Percentiles rank a stretch among this genome's conserved stretches.
Evolutionary conservation across 768 basidiomycete genomes (phyloP).

Genomic region (Lactarius hatsudake): DNA sequence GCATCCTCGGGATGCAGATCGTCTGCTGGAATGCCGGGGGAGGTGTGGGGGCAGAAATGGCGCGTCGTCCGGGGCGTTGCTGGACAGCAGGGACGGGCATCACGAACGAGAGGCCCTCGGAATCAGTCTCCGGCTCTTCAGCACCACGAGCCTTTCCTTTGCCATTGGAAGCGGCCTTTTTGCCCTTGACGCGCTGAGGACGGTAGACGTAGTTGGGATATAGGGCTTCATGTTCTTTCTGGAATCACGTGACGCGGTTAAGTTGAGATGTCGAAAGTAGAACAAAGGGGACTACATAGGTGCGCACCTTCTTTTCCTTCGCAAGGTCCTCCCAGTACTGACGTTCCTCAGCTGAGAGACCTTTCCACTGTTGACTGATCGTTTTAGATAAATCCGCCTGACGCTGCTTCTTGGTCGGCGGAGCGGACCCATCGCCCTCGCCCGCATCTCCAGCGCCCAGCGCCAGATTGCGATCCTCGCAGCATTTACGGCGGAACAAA

Average conservation of each 20-base stretch:
- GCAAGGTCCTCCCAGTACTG: conserved; percentile 74
- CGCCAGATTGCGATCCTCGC: conserved; percentile 63
- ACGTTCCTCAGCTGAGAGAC: conserved; percentile 60
- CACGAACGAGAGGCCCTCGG: conserved; percentile 44
- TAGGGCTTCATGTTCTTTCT: conserved; percentile 73
- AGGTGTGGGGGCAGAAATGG: conserved; percentile 61
- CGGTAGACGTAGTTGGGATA: conserved; percentile 80
- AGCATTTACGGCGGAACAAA: conserved; percentile 76
- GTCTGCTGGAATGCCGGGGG: conserved; percentile 63
- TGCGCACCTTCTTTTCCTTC: conserved; percentile 76
- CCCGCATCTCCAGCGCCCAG: conserved; percentile 40
- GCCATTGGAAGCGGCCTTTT: conserved; percentile 48
- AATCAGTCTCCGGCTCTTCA: conserved; percentile 30
- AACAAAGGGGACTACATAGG: conserved; percentile 34
- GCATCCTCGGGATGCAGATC: conserved; percentile 66
- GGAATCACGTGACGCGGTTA: conserved; percentile 65
- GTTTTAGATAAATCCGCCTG: conserved; percentile 79
- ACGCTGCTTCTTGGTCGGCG: conserved; percentile 65
- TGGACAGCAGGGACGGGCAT: conserved; percentile 35
- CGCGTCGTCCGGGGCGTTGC: conserved; percentile 39
- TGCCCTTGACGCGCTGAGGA: conserved; percentile 61
- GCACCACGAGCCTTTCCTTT: conserved; percentile 49
- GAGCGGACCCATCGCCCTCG: conserved; percentile 22
- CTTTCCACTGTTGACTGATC: conserved; percentile 80
- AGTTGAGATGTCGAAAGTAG: background rate